Conservation (phyloP, 2,329 filamentous ascomycete species). For the Fusarium protoensiforme region DNA sequence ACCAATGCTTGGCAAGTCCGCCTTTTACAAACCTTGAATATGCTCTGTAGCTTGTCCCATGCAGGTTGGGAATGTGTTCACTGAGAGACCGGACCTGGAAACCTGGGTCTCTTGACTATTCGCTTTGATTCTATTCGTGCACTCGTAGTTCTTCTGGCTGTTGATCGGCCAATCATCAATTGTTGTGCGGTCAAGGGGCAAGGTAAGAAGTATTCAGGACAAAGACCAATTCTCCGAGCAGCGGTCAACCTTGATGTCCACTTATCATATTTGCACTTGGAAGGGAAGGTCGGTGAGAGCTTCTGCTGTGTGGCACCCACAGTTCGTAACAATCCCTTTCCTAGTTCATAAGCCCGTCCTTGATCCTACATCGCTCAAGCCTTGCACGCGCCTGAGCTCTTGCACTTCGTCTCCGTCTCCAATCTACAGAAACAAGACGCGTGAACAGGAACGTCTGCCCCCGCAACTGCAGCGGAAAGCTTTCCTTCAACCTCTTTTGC, state of each 20-base stretch:
- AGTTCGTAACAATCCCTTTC: background rate
- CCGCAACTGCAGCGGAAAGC: background rate
- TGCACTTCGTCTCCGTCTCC: background rate
- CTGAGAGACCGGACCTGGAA: background rate
- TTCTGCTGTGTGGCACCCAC: background rate
- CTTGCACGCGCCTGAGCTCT: constrained; percentile 42
- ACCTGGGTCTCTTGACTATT: background rate
- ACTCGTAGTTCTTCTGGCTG: background rate
- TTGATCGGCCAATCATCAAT: background rate
- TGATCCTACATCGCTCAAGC: background rate
- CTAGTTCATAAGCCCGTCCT: no score
- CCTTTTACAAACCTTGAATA: background rate
- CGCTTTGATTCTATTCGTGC: background rate
- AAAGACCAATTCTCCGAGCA: background rate
- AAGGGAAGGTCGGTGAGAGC: background rate
- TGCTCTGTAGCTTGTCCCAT: background rate
- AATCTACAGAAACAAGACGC: constrained; percentile 26
- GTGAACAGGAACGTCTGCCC: constrained; percentile 7
- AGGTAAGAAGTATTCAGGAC: background rate
- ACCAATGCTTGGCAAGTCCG: background rate
- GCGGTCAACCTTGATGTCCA: background rate
- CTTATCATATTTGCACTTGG: no score
- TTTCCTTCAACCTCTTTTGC: constrained; percentile 39
- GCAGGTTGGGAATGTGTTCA: background rate
- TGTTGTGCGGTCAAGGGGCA: background rate